Evolutionary conservation across 441 rosid species (phyloP).

Genomic region (Adansonia gregorii): DNA sequence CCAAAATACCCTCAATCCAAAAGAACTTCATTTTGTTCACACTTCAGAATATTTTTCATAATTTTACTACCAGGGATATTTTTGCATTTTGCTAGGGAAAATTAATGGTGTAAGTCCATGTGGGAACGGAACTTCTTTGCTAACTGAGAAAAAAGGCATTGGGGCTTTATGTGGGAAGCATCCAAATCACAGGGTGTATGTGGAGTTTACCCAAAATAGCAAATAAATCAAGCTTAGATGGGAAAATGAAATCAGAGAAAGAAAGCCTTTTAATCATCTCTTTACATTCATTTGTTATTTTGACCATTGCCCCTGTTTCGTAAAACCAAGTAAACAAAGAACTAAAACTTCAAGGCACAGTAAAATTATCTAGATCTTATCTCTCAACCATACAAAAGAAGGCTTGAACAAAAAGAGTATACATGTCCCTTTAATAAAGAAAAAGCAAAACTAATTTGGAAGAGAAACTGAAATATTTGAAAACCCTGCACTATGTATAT

Average conservation of each 20-base stretch:
- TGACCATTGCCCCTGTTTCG: background rate
- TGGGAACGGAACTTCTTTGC: no score
- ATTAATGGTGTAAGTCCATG: background rate
- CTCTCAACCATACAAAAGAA: background rate
- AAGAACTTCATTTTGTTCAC: no score
- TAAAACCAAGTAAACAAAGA: background rate
- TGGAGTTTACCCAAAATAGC: background rate
- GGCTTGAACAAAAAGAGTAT: background rate
- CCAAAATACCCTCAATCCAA: background rate
- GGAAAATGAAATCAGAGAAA: background rate
- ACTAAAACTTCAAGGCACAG: background rate
- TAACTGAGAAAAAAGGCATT: background rate
- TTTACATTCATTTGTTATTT: background rate
- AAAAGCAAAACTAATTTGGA: background rate
- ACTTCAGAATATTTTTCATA: background rate
- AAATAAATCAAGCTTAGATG: background rate
- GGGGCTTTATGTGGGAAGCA: background rate
- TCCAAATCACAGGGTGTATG: background rate
- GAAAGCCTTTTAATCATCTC: conserved; percentile 6
- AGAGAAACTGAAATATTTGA: conserved; percentile 7
- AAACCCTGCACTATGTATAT: background rate
- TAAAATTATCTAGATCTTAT: background rate
- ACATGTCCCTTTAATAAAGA: background rate
- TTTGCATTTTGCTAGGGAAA: background rate
- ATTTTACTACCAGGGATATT: background rate